Evolutionary conservation across 164 flowering plant species (phyloP), one percentile per base, ranked within the genome.

Genomic region (Houttuynia cordata): DNA sequence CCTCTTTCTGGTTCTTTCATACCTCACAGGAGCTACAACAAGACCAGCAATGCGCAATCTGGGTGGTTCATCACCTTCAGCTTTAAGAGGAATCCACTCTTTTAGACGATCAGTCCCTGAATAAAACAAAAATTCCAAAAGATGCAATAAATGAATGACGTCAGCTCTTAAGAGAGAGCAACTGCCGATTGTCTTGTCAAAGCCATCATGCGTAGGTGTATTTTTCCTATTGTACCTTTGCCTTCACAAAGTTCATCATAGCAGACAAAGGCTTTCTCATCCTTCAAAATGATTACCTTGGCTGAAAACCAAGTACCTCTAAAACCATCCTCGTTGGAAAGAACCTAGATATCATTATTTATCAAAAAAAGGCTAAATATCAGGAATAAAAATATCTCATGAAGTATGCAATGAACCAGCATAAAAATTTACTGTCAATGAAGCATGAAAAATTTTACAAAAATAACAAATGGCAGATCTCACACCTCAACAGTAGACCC

Each of bases 401-500:
- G 37, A 30, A 30, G 37, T 30, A 30, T 30, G 37, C 37, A 30
- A 6, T 30, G 4, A 2, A 30, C 4, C 6, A 30, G 37, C 37
- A 2, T 30, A 30, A 30, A 30, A 30, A 30, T 30, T 30, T 6
- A 30, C 2, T 30, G 37, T 30, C 6, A 2, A 30, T 30, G 4
- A 30, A 30, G 37, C 6, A 6, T 6, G 4, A 30, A 2, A 30
- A 30, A 30, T 30, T 30, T 2, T 30, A 6, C 37, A 30, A 30
- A 30, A 30, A 2, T 6, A 30, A 30, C 37, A 30, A 30, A 30
- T 6, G 37, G 37, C 37, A 2, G 17, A 45, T 45, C 49, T 67
- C 79, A 68, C 19, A 89, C 99, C 97, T 93, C 99, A 21, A 93
- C 92, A 71, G 53, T 58, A 25, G 90, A 84, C 53, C 92, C 92